Base-by-base conservation (phyloP, 495 filamentous ascomycete genomes). In the Penicillium waksmanii region DNA sequence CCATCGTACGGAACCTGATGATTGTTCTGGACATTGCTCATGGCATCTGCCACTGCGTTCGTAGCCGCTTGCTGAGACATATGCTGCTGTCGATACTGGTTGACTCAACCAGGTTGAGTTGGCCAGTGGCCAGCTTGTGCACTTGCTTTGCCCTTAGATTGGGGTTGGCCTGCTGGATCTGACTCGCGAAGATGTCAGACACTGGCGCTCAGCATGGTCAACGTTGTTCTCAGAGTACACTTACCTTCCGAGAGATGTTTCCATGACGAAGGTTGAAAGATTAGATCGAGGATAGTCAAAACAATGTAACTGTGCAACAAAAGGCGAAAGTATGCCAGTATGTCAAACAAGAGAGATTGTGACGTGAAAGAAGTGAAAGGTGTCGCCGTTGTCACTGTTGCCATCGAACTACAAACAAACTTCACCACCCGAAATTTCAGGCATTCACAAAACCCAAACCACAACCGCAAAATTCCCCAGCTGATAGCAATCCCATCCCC, bases 41-140 rank as follows among this genome's bases (percentile, higher is more conserved):
- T 70, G 51, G 77, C 73, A 13, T 87, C 88, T 10, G 86, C 84
- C 18, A 86, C 86, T 11, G 87, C 84, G 72, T 82, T 85, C 82
- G 90, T 88, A 3, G 89, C 87, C 7, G 79, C 77, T 63, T 85
- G 68, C 35, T 71, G 83, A 2, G 77, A 76, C 61, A 84, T 77
- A 57, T 74, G 79, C 59, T 80, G 78, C 54, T 85, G 82, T 73
- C 75, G 81, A 49, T 80, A 73, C 60, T 77, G 71, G 66, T 81
- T 76, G 12, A n/a, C n/a, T n/a, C n/a, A n/a, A n/a, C n/a, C n/a
- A n/a, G n/a, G n/a, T n/a, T n/a, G n/a, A 89, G 65, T 56, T 82
- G 77, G 15, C 88, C 83, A 6, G 80, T 85, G 5, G 87, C 84
- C 51, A 89, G 61, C 50, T 84, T 82, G 54, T 75, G 81, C 25